Base-by-base conservation (phyloP, 768 basidiomycete genomes). In the Termitomyces sp. region DNA sequence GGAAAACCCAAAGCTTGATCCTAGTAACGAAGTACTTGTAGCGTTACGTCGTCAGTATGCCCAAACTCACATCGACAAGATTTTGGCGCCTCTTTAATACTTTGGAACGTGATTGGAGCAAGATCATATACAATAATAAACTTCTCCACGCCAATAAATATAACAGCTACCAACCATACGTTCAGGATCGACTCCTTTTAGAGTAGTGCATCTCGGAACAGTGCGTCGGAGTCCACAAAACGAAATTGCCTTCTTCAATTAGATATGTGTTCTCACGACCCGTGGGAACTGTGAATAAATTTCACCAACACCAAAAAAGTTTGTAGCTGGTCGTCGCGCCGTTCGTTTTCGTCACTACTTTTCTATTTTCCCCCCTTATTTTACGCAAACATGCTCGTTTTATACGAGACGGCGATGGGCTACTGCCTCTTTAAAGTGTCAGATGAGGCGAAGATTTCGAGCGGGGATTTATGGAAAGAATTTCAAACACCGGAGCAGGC, bases 341-440 rank as follows among this genome's bases (percentile, higher is more conserved):
- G 51, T 38, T 20, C 32, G 47, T 41, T 36, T 41, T 26, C 44
- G 18, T 47, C 30, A 18, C 36, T 48, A 36, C 49, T 45, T 45
- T 18, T 49, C 26, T n/a, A 24, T n/a, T 33, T 35, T 26, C 26
- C 13, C n/a, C 46, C 52, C 30, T 51, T 30, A 46, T 47, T 51
- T 36, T 32, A 28, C 14, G n/a, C 52, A 63, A 74, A 73, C 73
- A 98, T 98, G 94, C 84, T 98, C 73, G 95, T 98, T 46, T 81
- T 99, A 62, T 94, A 94, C 77, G 97, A 98, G 78, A 94, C 94
- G 1, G 84, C 94, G 41, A 84, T 96, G 74, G 94, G 96, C 74
- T 98, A 94, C 80, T 94, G 92, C 79, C 88, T 99, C 54, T 98
- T 99, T 87, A 97, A 97, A 74, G 81, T 96, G 62, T 87, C 88